These are phyloP conservation scores for Eucalyptus tenuipes DNA, from an alignment of 345 rosid species.

Conservation along the genomic window DNA sequence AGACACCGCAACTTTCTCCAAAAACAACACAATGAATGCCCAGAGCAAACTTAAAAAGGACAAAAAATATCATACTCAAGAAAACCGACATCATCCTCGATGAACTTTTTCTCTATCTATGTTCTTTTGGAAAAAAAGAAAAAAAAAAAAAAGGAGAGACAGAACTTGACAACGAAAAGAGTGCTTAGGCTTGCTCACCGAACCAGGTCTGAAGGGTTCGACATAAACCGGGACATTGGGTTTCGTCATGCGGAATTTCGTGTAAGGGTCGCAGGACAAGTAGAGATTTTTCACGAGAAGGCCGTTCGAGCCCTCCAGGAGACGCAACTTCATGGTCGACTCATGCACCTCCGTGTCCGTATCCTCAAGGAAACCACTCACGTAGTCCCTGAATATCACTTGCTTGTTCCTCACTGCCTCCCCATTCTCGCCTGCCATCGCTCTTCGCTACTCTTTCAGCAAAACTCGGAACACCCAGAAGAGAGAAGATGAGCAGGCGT, in stretches of 20 bases:
- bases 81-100: neutral
- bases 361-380: neutral
- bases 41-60: neutral
- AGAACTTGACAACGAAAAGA: neutral
- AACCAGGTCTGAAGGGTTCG: neutral
- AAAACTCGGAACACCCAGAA: neutral
- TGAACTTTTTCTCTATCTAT: neutral
- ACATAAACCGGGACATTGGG: neutral
- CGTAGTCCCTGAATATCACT: slow-evolving; percentile 5
- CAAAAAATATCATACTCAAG: neutral
- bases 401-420: slow-evolving; percentile 1
- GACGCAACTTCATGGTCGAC: neutral
- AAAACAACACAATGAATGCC: neutral
- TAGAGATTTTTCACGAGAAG: slow-evolving; percentile 45
- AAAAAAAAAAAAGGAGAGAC: neutral
- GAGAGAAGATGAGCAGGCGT: neutral
- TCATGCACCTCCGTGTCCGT: neutral
- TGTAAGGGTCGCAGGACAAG: slow-evolving; percentile 47
- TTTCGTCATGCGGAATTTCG: neutral
- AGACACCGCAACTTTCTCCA: neutral
- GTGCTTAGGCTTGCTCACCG: neutral
- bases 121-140: neutral
- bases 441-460: neutral
- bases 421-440: neutral
- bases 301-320: slow-evolving; percentile 2